Conservation (phyloP, 306 rosid species). For the Hippophae rhamnoides region DNA sequence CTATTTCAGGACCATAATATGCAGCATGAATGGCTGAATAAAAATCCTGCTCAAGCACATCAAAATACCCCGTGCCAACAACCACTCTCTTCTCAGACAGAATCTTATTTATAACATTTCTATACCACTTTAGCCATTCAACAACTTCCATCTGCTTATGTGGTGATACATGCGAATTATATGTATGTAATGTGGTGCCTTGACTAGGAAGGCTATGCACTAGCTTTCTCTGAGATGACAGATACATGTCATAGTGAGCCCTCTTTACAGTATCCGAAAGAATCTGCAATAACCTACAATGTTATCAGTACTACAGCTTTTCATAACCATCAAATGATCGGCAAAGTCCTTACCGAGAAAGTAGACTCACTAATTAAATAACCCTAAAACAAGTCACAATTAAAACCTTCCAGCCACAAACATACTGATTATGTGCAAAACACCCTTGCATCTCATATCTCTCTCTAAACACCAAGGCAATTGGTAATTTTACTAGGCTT, state of each 20-base stretch:
- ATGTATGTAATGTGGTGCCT: constrained; percentile 33
- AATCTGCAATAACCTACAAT: constrained; percentile 65
- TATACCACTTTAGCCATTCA: constrained; percentile 88
- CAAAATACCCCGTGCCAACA: constrained; percentile 70
- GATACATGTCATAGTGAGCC: constrained; percentile 61
- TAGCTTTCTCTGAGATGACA: constrained; percentile 58
- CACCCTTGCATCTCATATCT: too few relatives aligned
- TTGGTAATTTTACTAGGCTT: too few relatives aligned
- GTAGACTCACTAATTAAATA: too few relatives aligned
- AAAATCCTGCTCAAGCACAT: constrained; percentile 74
- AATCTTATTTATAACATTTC: constrained; percentile 59
- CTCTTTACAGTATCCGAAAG: constrained; percentile 82
- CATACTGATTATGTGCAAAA: too few relatives aligned
- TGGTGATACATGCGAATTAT: constrained; percentile 29
- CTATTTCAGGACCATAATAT: constrained; percentile 75
- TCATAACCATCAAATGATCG: not conserved
- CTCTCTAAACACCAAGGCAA: too few relatives aligned
- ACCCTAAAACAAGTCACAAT: too few relatives aligned
- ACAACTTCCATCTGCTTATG: constrained; percentile 80
- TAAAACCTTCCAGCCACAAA: too few relatives aligned
- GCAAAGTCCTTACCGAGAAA: not conserved
- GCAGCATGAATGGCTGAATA: constrained; percentile 80
- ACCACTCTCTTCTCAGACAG: constrained; percentile 60
- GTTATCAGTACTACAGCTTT: constrained; percentile 19
- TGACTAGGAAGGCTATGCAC: constrained; percentile 31